A percentile compares a stretch with the other conserved stretches of the same genome.
Evolutionary conservation across 169 alveolate species (phyloP).

Genomic region (Babesia bigemina): DNA sequence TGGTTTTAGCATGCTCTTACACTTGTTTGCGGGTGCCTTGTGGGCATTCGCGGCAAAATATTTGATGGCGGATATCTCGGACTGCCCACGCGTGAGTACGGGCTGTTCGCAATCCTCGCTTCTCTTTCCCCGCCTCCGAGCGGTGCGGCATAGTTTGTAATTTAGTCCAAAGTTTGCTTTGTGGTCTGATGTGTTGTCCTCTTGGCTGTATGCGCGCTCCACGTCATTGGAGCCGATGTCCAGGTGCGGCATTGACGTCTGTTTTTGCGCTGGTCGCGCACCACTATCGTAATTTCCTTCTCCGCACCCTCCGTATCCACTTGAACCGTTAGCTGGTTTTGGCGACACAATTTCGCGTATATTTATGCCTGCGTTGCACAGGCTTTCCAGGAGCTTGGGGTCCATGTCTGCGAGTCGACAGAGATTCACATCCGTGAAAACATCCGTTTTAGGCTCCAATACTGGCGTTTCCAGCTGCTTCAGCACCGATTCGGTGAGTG

Average conservation of each 20-base stretch:
- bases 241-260: background rate
- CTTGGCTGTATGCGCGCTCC: background rate
- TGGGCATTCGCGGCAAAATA: background rate
- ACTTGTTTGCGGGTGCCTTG: background rate
- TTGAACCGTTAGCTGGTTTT: no score
- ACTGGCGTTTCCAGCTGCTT: conserved; percentile 68
- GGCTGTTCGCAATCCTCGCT: background rate
- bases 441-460: conserved; percentile 4
- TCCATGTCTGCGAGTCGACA: conserved; percentile 21
- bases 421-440: background rate
- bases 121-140: background rate
- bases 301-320: background rate
- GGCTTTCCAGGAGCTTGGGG: conserved; percentile 28
- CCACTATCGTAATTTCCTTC: background rate
- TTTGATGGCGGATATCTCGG: background rate
- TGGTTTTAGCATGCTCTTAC: conserved; percentile 3
- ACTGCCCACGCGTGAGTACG: background rate
- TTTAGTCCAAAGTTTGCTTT: background rate
- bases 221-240: background rate
- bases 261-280: background rate
- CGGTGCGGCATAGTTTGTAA: background rate
- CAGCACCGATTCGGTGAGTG: conserved; percentile 53
- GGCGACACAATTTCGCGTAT: conserved; percentile 11
- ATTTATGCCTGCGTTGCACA: conserved; percentile 44
- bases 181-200: background rate